Percentiles rank a stretch among this genome's conserved stretches.
Evolutionary conservation across 2,329 filamentous ascomycete species (phyloP).

Genomic region (Colletotrichum siamense): DNA sequence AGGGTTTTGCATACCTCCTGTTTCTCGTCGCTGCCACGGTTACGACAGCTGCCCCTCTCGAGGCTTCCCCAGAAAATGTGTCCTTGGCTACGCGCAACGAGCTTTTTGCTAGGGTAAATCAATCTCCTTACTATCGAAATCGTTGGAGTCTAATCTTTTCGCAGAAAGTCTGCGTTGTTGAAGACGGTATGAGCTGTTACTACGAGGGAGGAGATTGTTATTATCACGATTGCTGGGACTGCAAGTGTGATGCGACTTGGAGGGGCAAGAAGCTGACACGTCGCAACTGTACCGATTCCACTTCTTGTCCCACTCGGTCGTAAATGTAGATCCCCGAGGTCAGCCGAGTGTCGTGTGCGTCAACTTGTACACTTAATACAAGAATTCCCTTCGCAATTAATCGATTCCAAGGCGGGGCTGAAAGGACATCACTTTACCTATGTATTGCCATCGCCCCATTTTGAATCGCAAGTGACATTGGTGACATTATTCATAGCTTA

Average conservation of each 20-base stretch:
- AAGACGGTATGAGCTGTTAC: not conserved
- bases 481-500: too few species aligned
- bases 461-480: too few species aligned
- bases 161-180: not conserved
- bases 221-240: not conserved
- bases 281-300: not conserved
- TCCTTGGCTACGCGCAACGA: not conserved
- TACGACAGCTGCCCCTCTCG: not conserved
- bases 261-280: not conserved
- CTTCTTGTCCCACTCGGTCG: not conserved
- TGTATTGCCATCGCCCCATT: too few species aligned
- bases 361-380: too few species aligned
- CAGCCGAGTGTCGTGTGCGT: too few species aligned
- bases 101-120: not conserved
- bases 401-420: too few species aligned
- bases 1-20: not conserved
- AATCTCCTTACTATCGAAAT: not conserved
- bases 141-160: not conserved
- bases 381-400: too few species aligned
- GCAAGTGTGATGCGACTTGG: not conserved
- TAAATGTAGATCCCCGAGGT: not conserved
- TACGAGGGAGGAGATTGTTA: not conserved
- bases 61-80: not conserved
- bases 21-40: not conserved
- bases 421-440: too few species aligned